Base-by-base conservation (phyloP, 345 rosid genomes). In the Brassica cretica region DNA sequence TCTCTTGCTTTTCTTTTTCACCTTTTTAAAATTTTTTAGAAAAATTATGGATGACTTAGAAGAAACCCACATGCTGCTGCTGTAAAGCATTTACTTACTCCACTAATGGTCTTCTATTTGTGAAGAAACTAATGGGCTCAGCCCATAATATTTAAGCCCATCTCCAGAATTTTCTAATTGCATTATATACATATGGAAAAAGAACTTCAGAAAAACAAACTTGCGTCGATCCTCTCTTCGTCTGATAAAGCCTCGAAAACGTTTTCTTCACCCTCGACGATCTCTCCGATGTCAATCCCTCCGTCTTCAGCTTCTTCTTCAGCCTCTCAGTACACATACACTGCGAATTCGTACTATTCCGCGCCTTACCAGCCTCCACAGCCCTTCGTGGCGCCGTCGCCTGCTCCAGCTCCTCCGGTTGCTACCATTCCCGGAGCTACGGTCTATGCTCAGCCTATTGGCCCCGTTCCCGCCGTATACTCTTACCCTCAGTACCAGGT, bases 401-500 rank as follows among this genome's bases (percentile, higher is more conserved):
- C 84, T 64, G 68, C 70, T 25, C 63, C 87, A 2, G 66, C 87
- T 8, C 68, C 78, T 11, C 75, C 88, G 16, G 77, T 88, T 0
- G 84, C 55, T 2, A 12, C 87, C 4, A 81, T 89, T 46, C 80
- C 84, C 12, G 81, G 84, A 29, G 84, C 89, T 9, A 77, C 93
- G 3, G 83, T 81, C 2, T 85, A 83, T 66, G 79, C 87, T 1
- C 86, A 87, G 70, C 82, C 89, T 3, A 85, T 81, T 8, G 87
- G 88, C 2, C 85, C 91, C 1, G 77, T 82, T 49, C 76, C 90
- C 29, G 87, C 90, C 61, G 90, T 87, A 10, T 91, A 93, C 77
- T 25, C 95, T 21, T 81, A 86, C 60, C 98, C 98, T 32, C 97
- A 93, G 81, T 93, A 81, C 80, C 97, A 93, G 72, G 72, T 61